Base-by-base conservation (phyloP, 2,329 filamentous ascomycete genomes). In the Teratosphaeria epicoccoides region DNA sequence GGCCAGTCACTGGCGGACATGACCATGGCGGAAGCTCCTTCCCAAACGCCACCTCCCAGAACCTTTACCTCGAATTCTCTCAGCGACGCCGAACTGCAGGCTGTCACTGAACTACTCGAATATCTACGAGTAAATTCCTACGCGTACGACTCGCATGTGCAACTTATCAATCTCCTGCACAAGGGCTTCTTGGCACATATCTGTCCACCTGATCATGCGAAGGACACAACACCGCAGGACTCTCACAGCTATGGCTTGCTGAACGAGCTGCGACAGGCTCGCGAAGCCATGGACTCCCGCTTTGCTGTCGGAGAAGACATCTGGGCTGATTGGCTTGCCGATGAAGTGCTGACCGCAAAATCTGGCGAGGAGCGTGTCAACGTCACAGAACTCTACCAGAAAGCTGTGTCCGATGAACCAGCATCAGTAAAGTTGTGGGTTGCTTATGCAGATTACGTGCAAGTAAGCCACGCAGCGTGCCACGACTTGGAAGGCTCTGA, bases 241-340 rank as follows among this genome's bases (percentile, higher is more conserved):
- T 67, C 73, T 7, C 67, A 62, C 28, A 62, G 66, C 11, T 76
- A 74, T 58, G 71, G 71, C 24, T 60, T 76, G 2, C 63, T 76
- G 1, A 60, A 66, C 10, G 70, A 75, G 25, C 62, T 77, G 25
- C 72, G 71, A 28, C 70, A 74, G 57, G 73, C 74, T 3, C 75
- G 80, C 52, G 75, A 79, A 59, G 74, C 76, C 50, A 81, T 84
- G 76, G 76, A 80, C 58, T 75, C 76, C 49, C 74, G 80, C 20
- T 84, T 83, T 59, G 83, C 85, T 45, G 76, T 88, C 59, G 85
- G 85, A 61, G 87, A 93, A 72, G 81, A 85, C 53, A 79, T 78
- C 66, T 93, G 87, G 87, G 70, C 85, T 59, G 84, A 85, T 60
- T 87, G 85, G 69, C 77, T 91, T 57, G 81, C 87, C 55, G 87